A percentile compares a stretch with the other conserved stretches of the same genome.
Evolutionary conservation across 345 rosid species (phyloP).

Genomic region (Theobroma cacao): DNA sequence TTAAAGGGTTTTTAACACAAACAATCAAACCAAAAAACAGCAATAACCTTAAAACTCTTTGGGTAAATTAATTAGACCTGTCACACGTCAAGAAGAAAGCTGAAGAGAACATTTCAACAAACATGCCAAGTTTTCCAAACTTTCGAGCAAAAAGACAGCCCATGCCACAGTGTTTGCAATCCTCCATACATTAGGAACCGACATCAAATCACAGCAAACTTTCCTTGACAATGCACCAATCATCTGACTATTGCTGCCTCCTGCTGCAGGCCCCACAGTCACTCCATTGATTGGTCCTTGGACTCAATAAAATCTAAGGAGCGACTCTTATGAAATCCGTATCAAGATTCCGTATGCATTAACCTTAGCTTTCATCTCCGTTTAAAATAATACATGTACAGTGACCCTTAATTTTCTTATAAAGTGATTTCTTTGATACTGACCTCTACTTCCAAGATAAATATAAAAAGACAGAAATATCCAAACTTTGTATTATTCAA

Average conservation of each 20-base stretch:
- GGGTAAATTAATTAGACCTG: neutral
- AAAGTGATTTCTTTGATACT: neutral
- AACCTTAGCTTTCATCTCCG: neutral
- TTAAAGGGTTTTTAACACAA: no score
- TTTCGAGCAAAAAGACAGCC: neutral
- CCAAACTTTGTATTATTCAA: neutral
- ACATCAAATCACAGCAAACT: neutral
- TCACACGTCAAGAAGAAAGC: neutral
- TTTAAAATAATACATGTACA: neutral
- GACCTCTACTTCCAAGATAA: neutral
- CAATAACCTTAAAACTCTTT: neutral
- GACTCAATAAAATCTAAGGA: no score
- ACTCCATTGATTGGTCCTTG: no score
- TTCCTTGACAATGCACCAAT: neutral
- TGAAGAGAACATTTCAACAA: neutral
- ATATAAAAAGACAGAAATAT: neutral
- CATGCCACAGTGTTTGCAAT: neutral
- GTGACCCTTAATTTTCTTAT: neutral
- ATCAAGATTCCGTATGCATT: neutral
- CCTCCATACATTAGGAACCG: neutral
- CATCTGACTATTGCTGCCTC: neutral
- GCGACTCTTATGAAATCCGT: neutral
- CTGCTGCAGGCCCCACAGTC: neutral
- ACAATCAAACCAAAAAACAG: no score
- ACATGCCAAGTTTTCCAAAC: neutral